Percentiles rank a stretch among this genome's conserved stretches.
These are phyloP conservation scores for Sarocladium oryzae DNA, from an alignment of 2,329 filamentous ascomycete genomes.

Conservation along the genomic window DNA sequence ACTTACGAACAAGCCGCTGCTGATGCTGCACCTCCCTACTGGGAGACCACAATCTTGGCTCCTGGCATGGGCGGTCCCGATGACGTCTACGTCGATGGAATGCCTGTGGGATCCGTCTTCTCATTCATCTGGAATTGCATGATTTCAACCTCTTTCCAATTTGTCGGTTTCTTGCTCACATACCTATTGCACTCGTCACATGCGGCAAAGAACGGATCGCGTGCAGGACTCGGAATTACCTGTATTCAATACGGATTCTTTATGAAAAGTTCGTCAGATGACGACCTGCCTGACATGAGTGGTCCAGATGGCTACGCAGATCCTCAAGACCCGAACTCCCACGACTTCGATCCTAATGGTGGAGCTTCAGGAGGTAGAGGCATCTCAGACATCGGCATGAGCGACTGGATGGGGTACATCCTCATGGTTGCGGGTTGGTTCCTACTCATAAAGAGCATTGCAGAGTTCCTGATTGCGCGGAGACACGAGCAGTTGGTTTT, in stretches of 20 bases:
- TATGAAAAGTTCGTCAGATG: conserved; percentile 63
- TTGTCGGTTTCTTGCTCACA: conserved; percentile 94
- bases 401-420: conserved; percentile 85
- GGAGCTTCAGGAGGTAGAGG: conserved; percentile 46
- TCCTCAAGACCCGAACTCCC: conserved; percentile 81
- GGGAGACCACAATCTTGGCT: conserved; percentile 96
- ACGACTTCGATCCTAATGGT: conserved; percentile 74
- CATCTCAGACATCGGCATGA: conserved; percentile 56
- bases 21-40: conserved; percentile 93
- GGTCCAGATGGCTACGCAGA: conserved; percentile 55
- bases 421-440: conserved; percentile 99
- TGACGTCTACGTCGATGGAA: conserved; percentile 94
- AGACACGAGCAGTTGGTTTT: conserved; percentile 89
- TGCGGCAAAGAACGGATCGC: conserved; percentile 94
- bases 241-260: conserved; percentile 96
- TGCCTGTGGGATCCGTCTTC: conserved; percentile 85
- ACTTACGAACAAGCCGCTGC: conserved; percentile 98
- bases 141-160: conserved; percentile 95
- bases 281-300: conserved; percentile 36
- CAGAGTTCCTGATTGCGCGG: conserved; percentile 80
- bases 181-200: conserved; percentile 98
- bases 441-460: conserved; percentile 87
- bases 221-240: conserved; percentile 88
- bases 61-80: conserved; percentile 85
- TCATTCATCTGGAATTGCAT: conserved; percentile 89